Evolutionary conservation across 306 rosid genomes (phyloP).

Genomic region (Benincasa hispida): DNA sequence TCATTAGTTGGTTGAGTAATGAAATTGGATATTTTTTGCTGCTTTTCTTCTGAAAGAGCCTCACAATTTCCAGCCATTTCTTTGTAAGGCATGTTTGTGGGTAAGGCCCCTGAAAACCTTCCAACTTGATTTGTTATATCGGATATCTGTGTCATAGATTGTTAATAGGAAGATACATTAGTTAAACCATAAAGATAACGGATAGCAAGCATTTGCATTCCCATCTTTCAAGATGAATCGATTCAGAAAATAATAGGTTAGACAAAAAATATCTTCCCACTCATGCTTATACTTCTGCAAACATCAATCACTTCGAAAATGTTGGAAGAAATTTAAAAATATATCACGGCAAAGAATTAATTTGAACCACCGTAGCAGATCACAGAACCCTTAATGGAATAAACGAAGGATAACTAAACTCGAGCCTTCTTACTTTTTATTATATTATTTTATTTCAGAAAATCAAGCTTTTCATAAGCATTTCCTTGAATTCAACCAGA

Average conservation of each 20-base stretch:
- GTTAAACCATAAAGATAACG: neutral
- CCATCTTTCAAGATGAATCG: neutral
- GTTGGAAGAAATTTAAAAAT: neutral
- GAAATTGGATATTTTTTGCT: constrained; percentile 52
- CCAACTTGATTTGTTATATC: constrained; percentile 56
- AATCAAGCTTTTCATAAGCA: neutral
- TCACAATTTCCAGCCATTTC: constrained; percentile 86
- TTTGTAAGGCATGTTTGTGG: constrained; percentile 55
- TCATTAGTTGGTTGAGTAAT: constrained; percentile 25
- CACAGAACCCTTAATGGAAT: neutral
- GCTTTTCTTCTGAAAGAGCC: constrained; percentile 59
- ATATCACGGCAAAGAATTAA: neutral
- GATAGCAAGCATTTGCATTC: neutral
- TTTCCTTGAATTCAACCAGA: neutral
- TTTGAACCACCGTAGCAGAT: neutral
- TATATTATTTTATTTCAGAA: neutral
- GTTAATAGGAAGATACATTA: neutral
- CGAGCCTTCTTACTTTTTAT: neutral
- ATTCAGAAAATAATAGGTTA: neutral
- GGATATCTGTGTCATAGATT: constrained; percentile 30
- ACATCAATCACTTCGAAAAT: neutral
- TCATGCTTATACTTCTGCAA: neutral
- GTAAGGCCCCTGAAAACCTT: constrained; percentile 47
- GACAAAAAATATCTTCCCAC: neutral
- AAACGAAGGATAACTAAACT: neutral